phyloP scores from a whole-genome alignment of 306 rosid species.

The Albizia julibrissin region DNA sequence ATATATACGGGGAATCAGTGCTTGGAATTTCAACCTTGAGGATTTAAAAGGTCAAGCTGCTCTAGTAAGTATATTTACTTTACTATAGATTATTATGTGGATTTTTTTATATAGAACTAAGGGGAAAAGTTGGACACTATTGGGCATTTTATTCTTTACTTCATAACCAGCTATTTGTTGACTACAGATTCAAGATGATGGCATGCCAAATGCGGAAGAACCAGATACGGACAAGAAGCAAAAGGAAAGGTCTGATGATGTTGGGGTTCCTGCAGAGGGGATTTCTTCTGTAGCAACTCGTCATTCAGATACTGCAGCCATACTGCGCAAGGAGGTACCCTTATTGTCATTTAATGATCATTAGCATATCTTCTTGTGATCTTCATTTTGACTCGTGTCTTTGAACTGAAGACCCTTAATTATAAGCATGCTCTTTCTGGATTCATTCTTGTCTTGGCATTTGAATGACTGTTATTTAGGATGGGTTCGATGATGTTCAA shows the following conservation, averaged over 20 bases:
- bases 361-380: neutral
- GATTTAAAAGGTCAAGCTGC: conserved; percentile 96
- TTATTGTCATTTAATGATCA: conserved; percentile 31
- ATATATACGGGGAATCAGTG: conserved; percentile 98
- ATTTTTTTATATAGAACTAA: neutral
- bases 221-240: conserved; percentile 45
- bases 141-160: conserved; percentile 15
- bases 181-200: conserved; percentile 85
- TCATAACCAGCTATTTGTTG: conserved; percentile 31
- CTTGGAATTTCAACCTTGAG: conserved; percentile 97
- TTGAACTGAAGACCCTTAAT: conserved; percentile 12
- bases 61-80: conserved; percentile 65
- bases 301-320: conserved; percentile 53
- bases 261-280: conserved; percentile 48
- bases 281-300: conserved; percentile 43
- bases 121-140: conserved; percentile 19
- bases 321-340: conserved; percentile 58
- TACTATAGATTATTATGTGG: conserved; percentile 26
- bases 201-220: conserved; percentile 55
- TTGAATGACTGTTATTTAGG: conserved; percentile 65
- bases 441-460: conserved; percentile 24
- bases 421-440: neutral
- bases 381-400: conserved; percentile 4
- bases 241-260: conserved; percentile 43
- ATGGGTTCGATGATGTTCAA: conserved; percentile 62